A percentile compares a stretch with the other conserved stretches of the same genome.
Evolutionary conservation across 1,284 basidiomycete species (phyloP).

Genomic region (Ustilago sp.): DNA sequence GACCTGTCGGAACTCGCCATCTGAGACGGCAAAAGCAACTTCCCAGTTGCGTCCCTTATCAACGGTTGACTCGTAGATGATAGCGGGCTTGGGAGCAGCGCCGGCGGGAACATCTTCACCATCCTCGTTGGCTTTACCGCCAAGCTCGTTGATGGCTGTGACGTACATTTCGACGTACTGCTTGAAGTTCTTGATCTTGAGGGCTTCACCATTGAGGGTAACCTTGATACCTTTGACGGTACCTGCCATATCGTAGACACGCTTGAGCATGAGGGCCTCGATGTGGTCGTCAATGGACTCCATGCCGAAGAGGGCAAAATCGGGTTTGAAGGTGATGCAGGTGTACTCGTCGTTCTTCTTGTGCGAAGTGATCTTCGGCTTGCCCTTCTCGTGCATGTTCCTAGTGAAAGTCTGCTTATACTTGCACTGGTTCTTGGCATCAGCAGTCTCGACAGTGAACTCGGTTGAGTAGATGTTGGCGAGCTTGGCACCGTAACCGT

Average conservation of each 20-base stretch:
- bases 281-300: conserved; percentile 90
- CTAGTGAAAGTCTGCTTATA: conserved; percentile 95
- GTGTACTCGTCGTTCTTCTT: conserved; percentile 81
- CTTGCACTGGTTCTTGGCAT: conserved; percentile 86
- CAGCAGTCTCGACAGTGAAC: conserved; percentile 97
- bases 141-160: conserved; percentile 70
- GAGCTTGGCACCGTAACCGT: conserved; percentile 95
- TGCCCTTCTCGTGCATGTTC: conserved; percentile 90
- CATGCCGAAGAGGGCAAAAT: conserved; percentile 93
- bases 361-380: conserved; percentile 90
- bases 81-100: conserved; percentile 78
- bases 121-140: conserved; percentile 49
- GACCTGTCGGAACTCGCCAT: conserved; percentile 82
- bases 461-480: conserved; percentile 98
- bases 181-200: conserved; percentile 97
- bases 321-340: conserved; percentile 93
- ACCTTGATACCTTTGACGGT: conserved; percentile 95
- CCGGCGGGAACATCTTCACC: conserved; percentile 73
- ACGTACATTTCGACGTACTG: conserved; percentile 95
- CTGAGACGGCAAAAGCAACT: conserved; percentile 92
- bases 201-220: conserved; percentile 87
- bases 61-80: conserved; percentile 85
- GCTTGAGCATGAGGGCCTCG: conserved; percentile 87
- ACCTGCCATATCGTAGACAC: conserved; percentile 97
- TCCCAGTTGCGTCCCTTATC: conserved; percentile 82